Conservation (phyloP, 176 grass and related monocot species). For the Neostapfia colusana region DNA sequence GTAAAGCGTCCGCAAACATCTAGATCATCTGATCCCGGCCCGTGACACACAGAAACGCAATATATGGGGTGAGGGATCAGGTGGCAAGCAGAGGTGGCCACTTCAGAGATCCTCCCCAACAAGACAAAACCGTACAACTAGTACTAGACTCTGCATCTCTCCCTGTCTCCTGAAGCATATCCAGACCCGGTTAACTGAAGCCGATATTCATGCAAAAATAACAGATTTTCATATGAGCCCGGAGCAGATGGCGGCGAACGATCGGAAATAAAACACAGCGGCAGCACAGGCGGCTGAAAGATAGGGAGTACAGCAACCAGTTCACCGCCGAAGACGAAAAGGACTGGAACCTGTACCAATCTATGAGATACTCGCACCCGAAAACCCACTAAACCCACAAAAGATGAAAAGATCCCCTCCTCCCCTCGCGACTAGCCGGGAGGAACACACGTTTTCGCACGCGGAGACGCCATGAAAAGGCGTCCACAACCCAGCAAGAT, state of each 20-base stretch:
- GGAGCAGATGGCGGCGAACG: neutral
- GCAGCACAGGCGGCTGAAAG: too few relatives aligned
- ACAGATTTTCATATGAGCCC: neutral
- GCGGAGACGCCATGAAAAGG: neutral
- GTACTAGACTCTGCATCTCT: neutral
- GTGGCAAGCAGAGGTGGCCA: conserved; percentile 32
- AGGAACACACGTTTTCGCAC: neutral
- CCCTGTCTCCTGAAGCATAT: conserved; percentile 20
- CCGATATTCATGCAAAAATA: neutral
- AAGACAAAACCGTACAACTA: conserved; percentile 11
- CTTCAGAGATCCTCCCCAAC: conserved; percentile 19
- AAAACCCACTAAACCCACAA: neutral
- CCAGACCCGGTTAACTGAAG: neutral
- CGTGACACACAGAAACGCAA: neutral
- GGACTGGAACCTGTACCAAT: conserved; percentile 4
- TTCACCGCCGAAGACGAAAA: neutral
- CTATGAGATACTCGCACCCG: neutral
- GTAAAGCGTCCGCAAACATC: neutral
- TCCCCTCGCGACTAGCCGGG: neutral
- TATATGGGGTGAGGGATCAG: conserved; percentile 5
- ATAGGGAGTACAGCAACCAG: neutral
- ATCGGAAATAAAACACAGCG: neutral
- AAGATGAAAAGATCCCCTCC: conserved; percentile 23
- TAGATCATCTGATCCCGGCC: conserved; percentile 26
- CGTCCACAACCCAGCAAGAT: neutral